A percentile compares a stretch with the other conserved stretches of the same genome.
These are phyloP conservation scores for Coprinopsis marcescibilis DNA, from an alignment of 768 basidiomycete genomes.

Conservation along the genomic window DNA sequence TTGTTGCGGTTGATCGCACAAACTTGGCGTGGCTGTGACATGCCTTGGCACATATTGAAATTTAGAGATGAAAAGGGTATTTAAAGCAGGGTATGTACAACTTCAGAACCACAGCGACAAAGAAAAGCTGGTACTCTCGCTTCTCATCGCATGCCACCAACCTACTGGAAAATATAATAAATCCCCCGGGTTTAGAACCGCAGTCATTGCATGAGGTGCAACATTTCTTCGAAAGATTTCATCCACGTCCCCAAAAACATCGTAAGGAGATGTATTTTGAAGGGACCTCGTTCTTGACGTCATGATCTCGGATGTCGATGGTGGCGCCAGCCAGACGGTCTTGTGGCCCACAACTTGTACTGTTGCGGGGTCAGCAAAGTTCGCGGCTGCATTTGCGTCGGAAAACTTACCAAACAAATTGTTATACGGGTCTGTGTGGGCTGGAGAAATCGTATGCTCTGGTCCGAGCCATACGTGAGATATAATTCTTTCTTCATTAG, in stretches of 20 bases:
- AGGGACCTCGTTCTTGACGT: constrained; percentile 53
- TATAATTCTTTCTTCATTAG: constrained; percentile 57
- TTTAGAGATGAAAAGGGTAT: background rate
- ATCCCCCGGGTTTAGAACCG: constrained; percentile 76
- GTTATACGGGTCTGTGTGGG: constrained; percentile 95
- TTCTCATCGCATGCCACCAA: constrained; percentile 94
- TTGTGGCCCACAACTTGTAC: constrained; percentile 88
- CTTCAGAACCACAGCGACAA: constrained; percentile 88
- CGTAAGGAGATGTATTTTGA: constrained; percentile 77
- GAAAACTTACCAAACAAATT: constrained; percentile 71
- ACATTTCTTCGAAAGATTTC: constrained; percentile 54
- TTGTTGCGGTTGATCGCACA: too few relatives aligned
- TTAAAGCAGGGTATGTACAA: background rate
- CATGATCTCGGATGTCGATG: constrained; percentile 51
- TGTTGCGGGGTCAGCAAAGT: constrained; percentile 23
- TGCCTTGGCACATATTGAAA: too few relatives aligned
- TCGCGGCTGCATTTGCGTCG: constrained; percentile 8
- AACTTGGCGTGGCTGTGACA: background rate
- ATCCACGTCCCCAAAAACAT: constrained; percentile 54
- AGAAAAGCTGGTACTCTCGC: constrained; percentile 77
- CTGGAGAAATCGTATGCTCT: constrained; percentile 72
- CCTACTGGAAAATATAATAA: constrained; percentile 84
- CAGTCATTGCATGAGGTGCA: constrained; percentile 51
- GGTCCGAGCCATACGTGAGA: constrained; percentile 85
- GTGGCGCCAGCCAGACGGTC: constrained; percentile 89